A percentile compares a stretch with the other conserved stretches of the same genome.
Conservation (phyloP, 495 filamentous ascomycete genomes). For the Aspergillus baeticus region DNA sequence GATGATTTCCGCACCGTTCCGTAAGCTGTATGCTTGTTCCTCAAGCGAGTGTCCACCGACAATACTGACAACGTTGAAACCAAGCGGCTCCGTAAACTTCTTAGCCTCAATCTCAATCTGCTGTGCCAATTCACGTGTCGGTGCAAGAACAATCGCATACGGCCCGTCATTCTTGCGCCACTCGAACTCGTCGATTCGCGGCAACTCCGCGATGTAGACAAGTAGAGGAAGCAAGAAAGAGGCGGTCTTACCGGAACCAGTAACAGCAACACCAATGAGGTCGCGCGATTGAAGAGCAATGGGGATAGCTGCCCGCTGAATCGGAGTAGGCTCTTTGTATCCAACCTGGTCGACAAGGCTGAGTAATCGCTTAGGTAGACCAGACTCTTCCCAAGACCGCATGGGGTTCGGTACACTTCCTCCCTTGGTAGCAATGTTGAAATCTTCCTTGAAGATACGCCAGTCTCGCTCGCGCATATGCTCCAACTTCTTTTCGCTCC, state of each 20-base stretch:
- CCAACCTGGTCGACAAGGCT: slow-evolving; percentile 83
- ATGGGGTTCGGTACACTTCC: slow-evolving; percentile 93
- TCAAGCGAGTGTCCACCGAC: slow-evolving; percentile 96
- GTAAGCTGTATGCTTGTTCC: slow-evolving; percentile 87
- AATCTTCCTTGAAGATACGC: slow-evolving; percentile 99
- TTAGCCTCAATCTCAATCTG: slow-evolving; percentile 95
- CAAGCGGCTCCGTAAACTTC: slow-evolving; percentile 89
- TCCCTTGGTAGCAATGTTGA: slow-evolving; percentile 91
- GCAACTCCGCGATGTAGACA: slow-evolving; percentile 94
- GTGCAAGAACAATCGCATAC: slow-evolving; percentile 93
- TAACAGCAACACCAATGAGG: slow-evolving; percentile 96
- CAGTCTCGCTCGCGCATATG: slow-evolving; percentile 98
- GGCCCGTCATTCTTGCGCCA: slow-evolving; percentile 86
- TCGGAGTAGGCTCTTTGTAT: slow-evolving; percentile 89
- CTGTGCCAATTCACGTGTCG: slow-evolving; percentile 97
- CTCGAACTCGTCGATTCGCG: slow-evolving; percentile 78
- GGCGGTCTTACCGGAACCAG: slow-evolving; percentile 98
- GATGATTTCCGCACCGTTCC: slow-evolving; percentile 98
- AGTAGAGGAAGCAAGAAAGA: slow-evolving; percentile 91
- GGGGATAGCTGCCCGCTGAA: slow-evolving; percentile 93
- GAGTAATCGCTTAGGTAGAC: slow-evolving; percentile 74
- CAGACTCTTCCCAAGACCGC: slow-evolving; percentile 90
- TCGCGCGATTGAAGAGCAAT: slow-evolving; percentile 92
- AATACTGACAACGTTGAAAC: slow-evolving; percentile 94
- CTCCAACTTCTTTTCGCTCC: slow-evolving; percentile 93